Evolutionary conservation across 78 protist species (phyloP).

Genomic region (Chrysochromulina parva): DNA sequence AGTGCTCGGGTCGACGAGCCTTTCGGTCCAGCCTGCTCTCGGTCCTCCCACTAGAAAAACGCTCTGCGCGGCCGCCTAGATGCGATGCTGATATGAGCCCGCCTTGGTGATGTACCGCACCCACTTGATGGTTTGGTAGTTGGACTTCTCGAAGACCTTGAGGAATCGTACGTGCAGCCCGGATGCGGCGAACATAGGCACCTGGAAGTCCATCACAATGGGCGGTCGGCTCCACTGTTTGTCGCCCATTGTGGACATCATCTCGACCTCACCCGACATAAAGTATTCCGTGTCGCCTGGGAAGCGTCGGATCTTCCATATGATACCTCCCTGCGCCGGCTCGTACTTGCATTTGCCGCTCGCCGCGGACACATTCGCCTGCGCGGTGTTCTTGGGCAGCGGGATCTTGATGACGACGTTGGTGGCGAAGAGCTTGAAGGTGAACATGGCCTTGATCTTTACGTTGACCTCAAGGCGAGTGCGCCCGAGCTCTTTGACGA

Average conservation of each 20-base stretch:
- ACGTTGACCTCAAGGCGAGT: conserved; percentile 87
- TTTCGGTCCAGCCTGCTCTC: no score
- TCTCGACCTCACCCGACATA: conserved; percentile 83
- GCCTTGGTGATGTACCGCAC: conserved; percentile 94
- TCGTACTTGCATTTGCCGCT: conserved; percentile 92
- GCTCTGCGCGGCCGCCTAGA: conserved; percentile 15
- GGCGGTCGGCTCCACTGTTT: conserved; percentile 92
- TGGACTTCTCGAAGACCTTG: conserved; percentile 67
- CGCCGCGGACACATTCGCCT: conserved; percentile 53
- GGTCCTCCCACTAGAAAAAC: no score
- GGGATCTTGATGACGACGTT: conserved; percentile 78
- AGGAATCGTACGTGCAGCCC: conserved; percentile 94
- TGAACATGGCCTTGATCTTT: conserved; percentile 25
- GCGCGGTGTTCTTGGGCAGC: conserved; percentile 91
- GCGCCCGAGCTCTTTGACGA: conserved; percentile 84
- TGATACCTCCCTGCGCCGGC: conserved; percentile 79
- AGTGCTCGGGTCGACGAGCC: no score
- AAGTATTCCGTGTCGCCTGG: conserved; percentile 74
- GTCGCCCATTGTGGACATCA: conserved; percentile 63
- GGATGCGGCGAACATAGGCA: conserved; percentile 95
- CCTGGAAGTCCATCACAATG: conserved; percentile 92
- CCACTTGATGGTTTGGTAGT: conserved; percentile 93
- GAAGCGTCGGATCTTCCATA: conserved; percentile 79
- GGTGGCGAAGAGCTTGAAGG: conserved; percentile 18
- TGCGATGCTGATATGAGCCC: conserved; percentile 89